Conservation (phyloP, 163 green algal genomes). For the Smithsoniella earleae region DNA sequence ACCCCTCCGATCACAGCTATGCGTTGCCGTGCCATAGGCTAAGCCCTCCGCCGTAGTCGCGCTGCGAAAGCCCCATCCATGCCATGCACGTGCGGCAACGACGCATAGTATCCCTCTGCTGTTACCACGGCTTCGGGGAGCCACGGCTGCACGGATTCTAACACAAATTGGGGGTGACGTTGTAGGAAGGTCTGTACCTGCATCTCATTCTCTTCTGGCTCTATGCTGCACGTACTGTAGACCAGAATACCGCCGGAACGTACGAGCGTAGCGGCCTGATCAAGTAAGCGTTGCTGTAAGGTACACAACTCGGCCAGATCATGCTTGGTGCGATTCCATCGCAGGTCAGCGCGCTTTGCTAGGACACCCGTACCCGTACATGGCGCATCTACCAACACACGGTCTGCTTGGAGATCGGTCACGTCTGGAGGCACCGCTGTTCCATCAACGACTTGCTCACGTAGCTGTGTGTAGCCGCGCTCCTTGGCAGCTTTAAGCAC, state of each 20-base stretch:
- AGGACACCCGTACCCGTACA: slow-evolving; percentile 63
- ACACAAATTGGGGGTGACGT: slow-evolving; percentile 35
- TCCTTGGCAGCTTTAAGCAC: too few species aligned
- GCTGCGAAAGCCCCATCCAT: slow-evolving; percentile 79
- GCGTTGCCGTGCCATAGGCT: too few species aligned
- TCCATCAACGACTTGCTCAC: too few species aligned
- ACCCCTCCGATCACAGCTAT: too few species aligned
- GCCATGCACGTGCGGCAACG: slow-evolving; percentile 63
- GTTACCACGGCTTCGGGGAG: too few species aligned
- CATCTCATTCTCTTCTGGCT: slow-evolving; percentile 66
- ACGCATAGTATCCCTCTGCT: slow-evolving; percentile 47
- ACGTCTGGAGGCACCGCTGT: not conserved
- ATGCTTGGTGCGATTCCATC: slow-evolving; percentile 57
- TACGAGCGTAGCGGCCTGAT: slow-evolving; percentile 49
- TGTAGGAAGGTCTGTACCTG: slow-evolving; percentile 48
- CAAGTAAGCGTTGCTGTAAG: slow-evolving; percentile 55
- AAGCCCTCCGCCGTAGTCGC: slow-evolving; percentile 46
- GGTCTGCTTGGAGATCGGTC: slow-evolving; percentile 36
- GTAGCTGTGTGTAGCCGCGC: too few species aligned
- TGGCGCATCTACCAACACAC: slow-evolving; percentile 63
- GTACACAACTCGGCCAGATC: slow-evolving; percentile 44
- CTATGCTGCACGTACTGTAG: slow-evolving; percentile 78
- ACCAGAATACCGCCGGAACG: slow-evolving; percentile 64
- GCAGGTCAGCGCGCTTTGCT: slow-evolving; percentile 67
- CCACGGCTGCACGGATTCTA: too few species aligned